These are phyloP conservation scores for Flaveria bidentis DNA, from an alignment of 129 eudicot genomes.

Conservation along the genomic window DNA sequence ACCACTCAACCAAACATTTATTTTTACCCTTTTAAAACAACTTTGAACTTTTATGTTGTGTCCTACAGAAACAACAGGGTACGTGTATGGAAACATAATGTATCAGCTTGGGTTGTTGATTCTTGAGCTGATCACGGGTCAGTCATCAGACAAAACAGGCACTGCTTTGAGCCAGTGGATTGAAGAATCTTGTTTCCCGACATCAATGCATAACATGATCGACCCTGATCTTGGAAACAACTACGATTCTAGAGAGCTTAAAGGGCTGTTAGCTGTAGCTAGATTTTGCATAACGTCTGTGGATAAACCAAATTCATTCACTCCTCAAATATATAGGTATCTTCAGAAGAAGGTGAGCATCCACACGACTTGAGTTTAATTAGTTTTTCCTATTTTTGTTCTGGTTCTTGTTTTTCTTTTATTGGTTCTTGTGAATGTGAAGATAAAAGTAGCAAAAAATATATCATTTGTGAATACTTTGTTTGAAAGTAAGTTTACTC, in stretches of 20 bases:
- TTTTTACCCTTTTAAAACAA: not conserved
- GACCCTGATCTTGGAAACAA: slow-evolving; percentile 87
- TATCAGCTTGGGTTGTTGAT: slow-evolving; percentile 78
- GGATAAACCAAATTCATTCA: slow-evolving; percentile 52
- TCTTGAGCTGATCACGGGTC: slow-evolving; percentile 86
- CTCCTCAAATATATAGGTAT: slow-evolving; percentile 70
- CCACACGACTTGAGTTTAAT: slow-evolving; percentile 25
- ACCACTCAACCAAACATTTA: too few relatives aligned
- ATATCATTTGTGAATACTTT: slow-evolving; percentile 31
- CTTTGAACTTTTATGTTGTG: not conserved
- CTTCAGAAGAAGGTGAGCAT: slow-evolving; percentile 67
- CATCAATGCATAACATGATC: slow-evolving; percentile 67
- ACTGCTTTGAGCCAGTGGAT: slow-evolving; percentile 73
- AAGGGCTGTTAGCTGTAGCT: slow-evolving; percentile 71
- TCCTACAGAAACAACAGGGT: slow-evolving; percentile 45
- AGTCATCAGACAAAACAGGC: slow-evolving; percentile 64
- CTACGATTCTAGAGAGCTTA: slow-evolving; percentile 66
- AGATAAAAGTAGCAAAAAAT: not conserved
- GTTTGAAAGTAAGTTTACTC: slow-evolving; percentile 16
- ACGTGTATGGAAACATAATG: slow-evolving; percentile 46
- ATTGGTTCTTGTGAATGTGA: not conserved
- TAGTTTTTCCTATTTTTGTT: not conserved
- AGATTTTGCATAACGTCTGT: slow-evolving; percentile 67
- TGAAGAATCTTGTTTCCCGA: slow-evolving; percentile 48
- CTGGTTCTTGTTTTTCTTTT: not conserved